Conservation (phyloP, 2,329 filamentous ascomycete species). For the Botrytis fragariae region DNA sequence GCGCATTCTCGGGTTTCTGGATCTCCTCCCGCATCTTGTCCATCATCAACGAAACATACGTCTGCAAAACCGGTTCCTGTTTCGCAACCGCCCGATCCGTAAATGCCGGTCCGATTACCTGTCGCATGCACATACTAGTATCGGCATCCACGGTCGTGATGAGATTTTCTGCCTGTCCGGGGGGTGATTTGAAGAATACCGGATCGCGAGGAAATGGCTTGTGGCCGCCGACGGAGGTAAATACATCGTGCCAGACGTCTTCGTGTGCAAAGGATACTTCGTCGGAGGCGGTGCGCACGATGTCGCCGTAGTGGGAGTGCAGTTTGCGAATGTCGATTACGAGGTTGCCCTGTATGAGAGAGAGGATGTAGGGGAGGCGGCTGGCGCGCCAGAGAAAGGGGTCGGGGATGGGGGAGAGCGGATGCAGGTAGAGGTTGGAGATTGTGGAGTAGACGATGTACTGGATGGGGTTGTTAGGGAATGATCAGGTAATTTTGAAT, state of each 20-base stretch:
- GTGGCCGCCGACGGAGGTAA: background rate
- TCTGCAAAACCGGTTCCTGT: background rate
- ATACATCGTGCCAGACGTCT: slow-evolving; percentile 34
- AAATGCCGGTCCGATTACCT: background rate
- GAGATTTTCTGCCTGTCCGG: background rate
- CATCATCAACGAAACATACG: background rate
- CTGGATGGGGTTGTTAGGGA: background rate
- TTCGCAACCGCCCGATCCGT: background rate
- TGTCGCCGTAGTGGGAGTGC: slow-evolving; percentile 23
- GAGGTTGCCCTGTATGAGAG: background rate
- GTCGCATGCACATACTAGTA: background rate
- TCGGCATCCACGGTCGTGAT: background rate
- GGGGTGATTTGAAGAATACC: background rate
- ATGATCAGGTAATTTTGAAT: background rate
- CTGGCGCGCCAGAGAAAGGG: slow-evolving; percentile 29
- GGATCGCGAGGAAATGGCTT: background rate
- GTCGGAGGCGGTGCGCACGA: slow-evolving; percentile 25
- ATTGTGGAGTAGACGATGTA: accelerated
- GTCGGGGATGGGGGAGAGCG: slow-evolving; percentile 31
- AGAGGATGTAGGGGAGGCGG: slow-evolving; percentile 17
- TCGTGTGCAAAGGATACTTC: slow-evolving; percentile 20
- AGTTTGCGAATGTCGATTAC: slow-evolving; percentile 36
- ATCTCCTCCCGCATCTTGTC: background rate
- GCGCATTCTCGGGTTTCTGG: background rate
- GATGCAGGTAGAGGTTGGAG: slow-evolving; percentile 28